Base-by-base conservation (phyloP, 164 flowering plant genomes). In the Cinnamomum micranthum region DNA sequence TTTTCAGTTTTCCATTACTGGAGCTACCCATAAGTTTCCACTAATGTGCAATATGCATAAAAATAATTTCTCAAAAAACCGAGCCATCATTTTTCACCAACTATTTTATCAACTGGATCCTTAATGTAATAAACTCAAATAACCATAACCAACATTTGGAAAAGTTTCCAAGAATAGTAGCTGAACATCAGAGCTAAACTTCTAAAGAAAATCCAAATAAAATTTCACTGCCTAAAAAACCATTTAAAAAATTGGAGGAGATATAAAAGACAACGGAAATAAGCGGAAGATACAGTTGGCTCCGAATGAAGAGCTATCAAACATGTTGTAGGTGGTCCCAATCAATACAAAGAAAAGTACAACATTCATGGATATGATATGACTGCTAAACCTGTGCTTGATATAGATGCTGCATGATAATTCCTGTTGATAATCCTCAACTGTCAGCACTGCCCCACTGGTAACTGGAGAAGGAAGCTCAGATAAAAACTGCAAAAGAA, bases 401-500 rank as follows among this genome's bases (percentile, higher is more conserved):
- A 94, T 88, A 79, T 88, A 89, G 74, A 96, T 90, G 65, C 73
- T 85, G 88, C 99, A 96, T 4, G 82, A 65, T 1, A 96, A 79
- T 72, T 94, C 98, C 72, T 96, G 99, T 72, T 85, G 97, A 73
- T 94, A 89, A 84, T 96, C 98, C 83, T 94, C 97, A 66, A 96
- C 91, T 1, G 87, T 83, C 63, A 94, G 85, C 73, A 86, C 74
- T 12, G 94, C 85, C 74, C 99, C 98, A 80, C 88, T 78, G 50
- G 84, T 86, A 58, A 96, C 85, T 33, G 97, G 89, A 75, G 90
- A 80, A 75, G 98, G 97, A 80, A 96, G 97, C 80, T 90, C 88
- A 23, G 88, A 85, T 9, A 93, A 84, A 59, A 85, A 90, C 98
- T 93, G 87, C 64, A 50, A 64, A 47, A 73, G 72, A n/a, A 23